Conservation (phyloP, 106 monocot genomes). For the Phalaenopsis equestris region DNA sequence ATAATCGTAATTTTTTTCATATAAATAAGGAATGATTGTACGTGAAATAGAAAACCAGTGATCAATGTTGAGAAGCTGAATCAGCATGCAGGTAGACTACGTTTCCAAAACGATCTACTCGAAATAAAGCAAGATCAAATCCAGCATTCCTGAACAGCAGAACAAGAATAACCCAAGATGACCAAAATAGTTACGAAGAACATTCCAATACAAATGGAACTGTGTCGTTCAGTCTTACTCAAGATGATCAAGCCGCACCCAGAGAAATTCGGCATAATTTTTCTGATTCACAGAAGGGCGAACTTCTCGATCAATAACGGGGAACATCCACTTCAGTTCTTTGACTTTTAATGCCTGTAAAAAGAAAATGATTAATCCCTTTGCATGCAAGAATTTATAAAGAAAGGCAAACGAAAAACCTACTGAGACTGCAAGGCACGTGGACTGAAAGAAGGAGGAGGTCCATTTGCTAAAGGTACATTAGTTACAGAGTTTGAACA, state of each 20-base stretch:
- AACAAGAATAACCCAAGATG: neutral
- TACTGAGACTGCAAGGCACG: constrained; percentile 56
- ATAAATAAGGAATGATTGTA: constrained; percentile 13
- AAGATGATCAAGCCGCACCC: constrained; percentile 91
- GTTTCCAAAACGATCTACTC: constrained; percentile 80
- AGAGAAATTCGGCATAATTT: constrained; percentile 56
- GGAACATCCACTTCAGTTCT: constrained; percentile 73
- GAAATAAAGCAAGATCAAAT: constrained; percentile 84
- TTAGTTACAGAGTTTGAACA: constrained; percentile 14
- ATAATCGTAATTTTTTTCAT: neutral
- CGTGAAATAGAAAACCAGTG: constrained; percentile 94
- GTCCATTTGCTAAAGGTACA: constrained; percentile 33
- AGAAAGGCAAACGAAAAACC: constrained; percentile 16
- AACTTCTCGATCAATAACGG: constrained; percentile 47
- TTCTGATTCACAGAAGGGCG: constrained; percentile 32
- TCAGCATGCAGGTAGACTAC: constrained; percentile 82
- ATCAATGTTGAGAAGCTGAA: constrained; percentile 72
- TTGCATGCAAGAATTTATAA: neutral
- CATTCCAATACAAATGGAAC: neutral
- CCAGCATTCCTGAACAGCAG: constrained; percentile 68
- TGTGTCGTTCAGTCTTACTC: constrained; percentile 28
- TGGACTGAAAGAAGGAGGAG: constrained; percentile 60
- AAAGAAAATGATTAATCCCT: neutral
- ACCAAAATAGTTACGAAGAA: neutral
- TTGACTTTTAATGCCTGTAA: constrained; percentile 48